Conservation (phyloP, 2,329 filamentous ascomycete genomes). For the Fusarium sp. region DNA sequence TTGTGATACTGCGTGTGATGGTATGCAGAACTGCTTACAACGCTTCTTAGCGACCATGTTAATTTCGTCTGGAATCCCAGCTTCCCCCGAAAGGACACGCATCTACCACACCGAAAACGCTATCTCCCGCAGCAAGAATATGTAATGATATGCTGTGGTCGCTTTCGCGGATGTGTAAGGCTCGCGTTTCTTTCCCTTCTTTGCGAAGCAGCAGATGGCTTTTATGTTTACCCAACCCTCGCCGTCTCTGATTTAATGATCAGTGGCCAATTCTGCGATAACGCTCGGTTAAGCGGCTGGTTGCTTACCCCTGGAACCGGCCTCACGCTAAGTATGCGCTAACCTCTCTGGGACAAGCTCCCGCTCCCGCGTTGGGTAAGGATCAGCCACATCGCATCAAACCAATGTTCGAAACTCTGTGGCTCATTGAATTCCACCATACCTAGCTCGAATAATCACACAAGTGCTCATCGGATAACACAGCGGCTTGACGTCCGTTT, state of each 20-base stretch:
- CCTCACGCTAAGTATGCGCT: background rate
- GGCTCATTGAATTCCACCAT: background rate
- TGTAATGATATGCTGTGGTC: background rate
- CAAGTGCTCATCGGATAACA: conserved; percentile 1
- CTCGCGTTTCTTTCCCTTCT: background rate
- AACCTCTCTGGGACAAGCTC: conserved; percentile 4
- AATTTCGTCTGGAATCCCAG: conserved; percentile 2
- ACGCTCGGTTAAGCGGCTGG: background rate
- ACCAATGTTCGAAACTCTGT: background rate
- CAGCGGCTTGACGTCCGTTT: background rate
- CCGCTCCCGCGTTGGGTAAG: background rate
- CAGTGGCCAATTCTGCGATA: background rate
- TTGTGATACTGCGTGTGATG: conserved; percentile 10
- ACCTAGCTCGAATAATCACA: background rate
- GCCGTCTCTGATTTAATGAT: background rate
- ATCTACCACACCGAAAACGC: background rate
- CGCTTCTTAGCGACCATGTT: background rate
- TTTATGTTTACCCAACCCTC: background rate
- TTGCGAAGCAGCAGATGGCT: background rate
- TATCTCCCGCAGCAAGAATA: background rate
- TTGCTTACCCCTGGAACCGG: conserved; percentile 19
- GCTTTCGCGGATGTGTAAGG: background rate
- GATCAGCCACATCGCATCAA: conserved; percentile 19
- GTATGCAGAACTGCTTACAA: background rate
- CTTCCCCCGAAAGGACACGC: conserved; percentile 4